Evolutionary conservation across 2,329 filamentous ascomycete genomes (phyloP).

Genomic region (Arthrobotrys sinensis): DNA sequence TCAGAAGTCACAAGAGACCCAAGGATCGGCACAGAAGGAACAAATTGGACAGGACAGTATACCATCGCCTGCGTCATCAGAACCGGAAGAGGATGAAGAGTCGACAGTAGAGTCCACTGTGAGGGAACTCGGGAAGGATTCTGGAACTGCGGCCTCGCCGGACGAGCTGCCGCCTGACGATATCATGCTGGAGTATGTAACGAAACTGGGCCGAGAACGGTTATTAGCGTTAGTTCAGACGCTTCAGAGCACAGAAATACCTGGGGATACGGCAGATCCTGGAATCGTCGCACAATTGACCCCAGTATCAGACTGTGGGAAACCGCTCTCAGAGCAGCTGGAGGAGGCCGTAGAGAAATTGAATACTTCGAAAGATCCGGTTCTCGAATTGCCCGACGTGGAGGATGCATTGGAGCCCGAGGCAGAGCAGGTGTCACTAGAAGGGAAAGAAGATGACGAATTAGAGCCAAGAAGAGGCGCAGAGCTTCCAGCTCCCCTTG

Average conservation of each 20-base stretch:
- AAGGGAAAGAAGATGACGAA: not conserved
- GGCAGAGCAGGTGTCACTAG: not conserved
- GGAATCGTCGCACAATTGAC: conserved; percentile 46
- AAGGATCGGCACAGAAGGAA: conserved; percentile 50
- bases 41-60: conserved; percentile 34
- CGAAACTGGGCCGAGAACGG: conserved; percentile 32
- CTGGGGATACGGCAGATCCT: conserved; percentile 10
- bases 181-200: conserved; percentile 37
- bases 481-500: conserved; percentile 1
- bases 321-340: conserved; percentile 35
- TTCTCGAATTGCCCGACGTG: not conserved
- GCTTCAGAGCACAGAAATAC: conserved; percentile 10
- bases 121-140: conserved; percentile 25
- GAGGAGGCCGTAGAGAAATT: conserved; percentile 43
- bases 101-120: not conserved
- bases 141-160: conserved; percentile 6
- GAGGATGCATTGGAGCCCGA: not conserved
- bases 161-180: conserved; percentile 47
- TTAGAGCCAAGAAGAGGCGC: not conserved
- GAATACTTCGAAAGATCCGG: conserved; percentile 1
- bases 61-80: conserved; percentile 43
- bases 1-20: conserved; percentile 36
- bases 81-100: conserved; percentile 4
- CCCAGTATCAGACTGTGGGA: conserved; percentile 53
- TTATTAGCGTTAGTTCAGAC: conserved; percentile 36